These are phyloP conservation scores for Physcomitrellopsis africana DNA, from an alignment of 225 moss, liverwort and hornwort genomes.

Conservation along the genomic window DNA sequence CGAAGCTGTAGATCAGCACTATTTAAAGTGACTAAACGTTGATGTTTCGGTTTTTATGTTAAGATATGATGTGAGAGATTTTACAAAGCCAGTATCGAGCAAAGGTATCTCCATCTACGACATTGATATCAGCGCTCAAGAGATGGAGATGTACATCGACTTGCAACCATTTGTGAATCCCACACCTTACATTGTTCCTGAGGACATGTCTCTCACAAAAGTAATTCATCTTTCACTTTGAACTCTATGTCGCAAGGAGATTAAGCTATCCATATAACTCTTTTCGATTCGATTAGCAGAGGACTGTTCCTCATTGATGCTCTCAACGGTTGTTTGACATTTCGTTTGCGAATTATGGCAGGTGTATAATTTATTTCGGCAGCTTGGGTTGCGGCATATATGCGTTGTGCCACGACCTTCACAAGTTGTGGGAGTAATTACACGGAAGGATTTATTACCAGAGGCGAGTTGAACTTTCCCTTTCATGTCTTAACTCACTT, in stretches of 20 bases:
- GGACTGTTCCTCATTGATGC: not conserved
- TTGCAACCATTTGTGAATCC: slow-evolving; percentile 95
- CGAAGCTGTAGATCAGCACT: not conserved
- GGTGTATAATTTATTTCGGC: slow-evolving; percentile 96
- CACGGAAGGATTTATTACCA: slow-evolving; percentile 79
- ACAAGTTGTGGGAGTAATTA: slow-evolving; percentile 79
- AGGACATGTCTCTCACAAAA: slow-evolving; percentile 95
- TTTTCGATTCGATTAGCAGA: not conserved
- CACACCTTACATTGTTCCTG: slow-evolving; percentile 86
- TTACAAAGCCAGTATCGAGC: slow-evolving; percentile 90
- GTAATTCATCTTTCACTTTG: slow-evolving; percentile 35
- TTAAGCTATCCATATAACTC: too few species aligned
- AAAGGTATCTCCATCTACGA: slow-evolving; percentile 83
- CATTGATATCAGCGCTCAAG: slow-evolving; percentile 71
- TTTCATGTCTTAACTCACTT: slow-evolving; percentile 2
- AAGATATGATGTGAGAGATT: slow-evolving; percentile 89
- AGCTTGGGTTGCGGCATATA: slow-evolving; percentile 91
- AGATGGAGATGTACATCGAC: slow-evolving; percentile 91
- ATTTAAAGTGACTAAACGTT: not conserved
- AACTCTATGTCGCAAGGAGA: not conserved
- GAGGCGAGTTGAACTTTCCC: slow-evolving; percentile 48
- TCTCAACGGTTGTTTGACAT: not conserved
- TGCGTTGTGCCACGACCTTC: slow-evolving; percentile 93
- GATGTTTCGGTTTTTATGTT: slow-evolving; percentile 20
- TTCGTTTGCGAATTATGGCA: slow-evolving; percentile 32